phyloP scores from a whole-genome alignment of 2,329 filamentous ascomycete species.

The Aspergillus latus region DNA sequence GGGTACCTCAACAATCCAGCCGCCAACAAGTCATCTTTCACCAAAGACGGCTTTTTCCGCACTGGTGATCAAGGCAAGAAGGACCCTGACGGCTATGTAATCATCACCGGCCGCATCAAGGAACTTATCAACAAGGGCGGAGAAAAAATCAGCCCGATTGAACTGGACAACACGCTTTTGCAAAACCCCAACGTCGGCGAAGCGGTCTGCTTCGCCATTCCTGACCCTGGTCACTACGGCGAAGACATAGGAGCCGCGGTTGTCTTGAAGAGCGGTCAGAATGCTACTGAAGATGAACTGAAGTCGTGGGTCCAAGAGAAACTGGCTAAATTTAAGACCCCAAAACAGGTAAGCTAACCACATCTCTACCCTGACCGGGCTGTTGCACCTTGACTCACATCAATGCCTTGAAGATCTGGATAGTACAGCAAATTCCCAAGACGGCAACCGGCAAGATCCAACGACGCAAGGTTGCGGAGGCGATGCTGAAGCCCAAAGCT shows the following conservation, averaged over 20 bases:
- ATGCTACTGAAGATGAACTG: constrained; percentile 59
- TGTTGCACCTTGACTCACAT: not conserved
- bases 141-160: constrained; percentile 86
- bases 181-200: constrained; percentile 71
- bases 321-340: constrained; percentile 80
- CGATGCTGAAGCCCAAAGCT: constrained; percentile 62
- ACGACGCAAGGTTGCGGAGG: constrained; percentile 78
- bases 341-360: constrained; percentile 64
- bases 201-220: constrained; percentile 79
- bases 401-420: constrained; percentile 61
- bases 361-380: not conserved
- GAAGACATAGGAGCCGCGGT: constrained; percentile 78
- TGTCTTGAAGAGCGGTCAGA: constrained; percentile 66
- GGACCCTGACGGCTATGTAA: constrained; percentile 76
- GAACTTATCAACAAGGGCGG: constrained; percentile 87
- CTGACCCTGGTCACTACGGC: constrained; percentile 73
- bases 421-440: constrained; percentile 82
- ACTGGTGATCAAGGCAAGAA: constrained; percentile 83
- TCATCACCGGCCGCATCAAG: constrained; percentile 90
- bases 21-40: constrained; percentile 74
- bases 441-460: constrained; percentile 91
- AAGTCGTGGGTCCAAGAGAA: constrained; percentile 67
- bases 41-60: constrained; percentile 75
- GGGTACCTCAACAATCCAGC: constrained; percentile 81
- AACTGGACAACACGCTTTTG: constrained; percentile 79